Evolutionary conservation across 345 rosid species (phyloP), one percentile per base, ranked within the genome.

Genomic region (Tarenaya hassleriana): DNA sequence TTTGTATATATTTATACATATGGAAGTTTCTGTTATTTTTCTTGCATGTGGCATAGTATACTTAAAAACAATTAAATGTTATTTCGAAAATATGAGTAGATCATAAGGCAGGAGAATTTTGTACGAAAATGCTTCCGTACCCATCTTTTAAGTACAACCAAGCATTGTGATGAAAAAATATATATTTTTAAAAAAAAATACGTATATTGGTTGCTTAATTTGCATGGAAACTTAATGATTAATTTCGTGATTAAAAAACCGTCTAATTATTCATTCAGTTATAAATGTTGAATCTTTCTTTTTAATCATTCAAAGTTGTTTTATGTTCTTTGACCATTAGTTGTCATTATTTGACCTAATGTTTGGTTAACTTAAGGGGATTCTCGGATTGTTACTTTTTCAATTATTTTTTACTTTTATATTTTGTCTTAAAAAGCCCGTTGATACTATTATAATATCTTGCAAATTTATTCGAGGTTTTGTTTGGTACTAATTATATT

Each of bases 1-100:
- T 49, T 16, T 29, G 55, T 33, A 40, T n/a, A 47, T 32, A 32
- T 47, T 34, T 35, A 43, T 50, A 38, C 21, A 24, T 27, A 50
- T 27, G 69, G 64, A 65, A 51, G 64, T 65, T 65, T 65, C 69
- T 44, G 49, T 45, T 57, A 65, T 38, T 50, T 65, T 65, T 65
- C 64, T 52, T 39, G 55, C 64, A 65, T 65, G 69, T 65, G 69
- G 63, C 46, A 33, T 33, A 33, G n/a, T 33, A 39, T 39, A 34
- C 13, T 29, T 42, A 18, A 20, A 39, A 10, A 7, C 13, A 42
- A 31, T 37, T 65, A 54, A 38, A 44, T 57, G 63, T 57, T 64
- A n/a, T 64, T 63, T 31, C 1, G 56, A 54, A 42, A 42, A 17
- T 55, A 56, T 64, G 33, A 63, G 44, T 14, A 44, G 21, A 41